Evolutionary conservation across 805 yeast species (phyloP).

Genomic region (Tetrapisispora fleetii): DNA sequence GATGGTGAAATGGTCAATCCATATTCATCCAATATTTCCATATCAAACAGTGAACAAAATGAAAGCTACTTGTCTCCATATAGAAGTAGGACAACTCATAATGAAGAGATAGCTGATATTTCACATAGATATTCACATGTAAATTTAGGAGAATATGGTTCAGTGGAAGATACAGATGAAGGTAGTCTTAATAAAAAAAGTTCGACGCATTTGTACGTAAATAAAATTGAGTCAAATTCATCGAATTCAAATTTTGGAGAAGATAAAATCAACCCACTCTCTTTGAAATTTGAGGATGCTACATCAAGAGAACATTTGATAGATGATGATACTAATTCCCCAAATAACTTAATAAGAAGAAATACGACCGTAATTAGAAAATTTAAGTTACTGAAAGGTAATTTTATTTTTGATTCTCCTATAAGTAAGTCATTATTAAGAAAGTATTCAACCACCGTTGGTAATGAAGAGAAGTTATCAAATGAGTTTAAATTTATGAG

Average conservation of each 20-base stretch:
- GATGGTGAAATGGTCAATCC: conserved; percentile 31
- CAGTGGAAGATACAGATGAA: conserved; percentile 8
- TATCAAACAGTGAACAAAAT: background rate
- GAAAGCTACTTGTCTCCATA: conserved; percentile 1
- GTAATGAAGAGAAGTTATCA: conserved; percentile 31
- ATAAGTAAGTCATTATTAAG: conserved; percentile 59
- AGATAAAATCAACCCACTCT: background rate
- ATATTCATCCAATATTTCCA: conserved; percentile 6
- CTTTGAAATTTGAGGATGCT: background rate
- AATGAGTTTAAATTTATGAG: conserved; percentile 75
- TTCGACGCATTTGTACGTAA: conserved; percentile 10
- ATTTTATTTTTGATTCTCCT: conserved; percentile 80
- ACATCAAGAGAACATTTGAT: conserved; percentile 3
- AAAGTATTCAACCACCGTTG: conserved; percentile 37
- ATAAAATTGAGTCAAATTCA: conserved; percentile 5
- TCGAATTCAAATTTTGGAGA: conserved; percentile 3
- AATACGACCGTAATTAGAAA: conserved; percentile 15
- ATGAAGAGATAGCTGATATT: background rate
- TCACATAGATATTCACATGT: conserved; percentile 11
- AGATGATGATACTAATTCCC: background rate
- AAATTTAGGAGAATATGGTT: conserved; percentile 22
- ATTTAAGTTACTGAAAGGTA: conserved; percentile 44
- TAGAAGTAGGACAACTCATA: background rate
- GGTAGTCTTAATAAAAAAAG: background rate
- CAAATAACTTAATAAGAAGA: conserved; percentile 4